Base-by-base conservation (phyloP, 805 yeast species). In the Teunomyces aglyptinius region DNA sequence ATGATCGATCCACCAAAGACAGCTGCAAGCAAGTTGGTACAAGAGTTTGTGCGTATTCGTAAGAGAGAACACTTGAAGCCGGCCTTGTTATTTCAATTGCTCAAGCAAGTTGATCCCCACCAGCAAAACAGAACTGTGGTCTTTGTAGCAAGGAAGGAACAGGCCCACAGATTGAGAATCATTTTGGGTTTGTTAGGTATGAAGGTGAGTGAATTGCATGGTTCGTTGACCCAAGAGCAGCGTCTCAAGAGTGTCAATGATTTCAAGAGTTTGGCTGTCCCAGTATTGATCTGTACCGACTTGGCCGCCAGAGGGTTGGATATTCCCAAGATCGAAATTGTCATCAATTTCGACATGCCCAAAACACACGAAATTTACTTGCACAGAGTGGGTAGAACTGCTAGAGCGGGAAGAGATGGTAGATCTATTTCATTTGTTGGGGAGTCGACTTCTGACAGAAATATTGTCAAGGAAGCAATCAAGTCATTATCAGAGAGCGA, bases 371-470 rank as follows among this genome's bases (percentile, higher is more conserved):
- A 94, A 54, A 80, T 92, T 32, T 94, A 94, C 66, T 75, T 94
- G 59, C 99, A 94, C 71, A 86, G 99, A 76, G 97, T 94, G 49
- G 99, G 99, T 70, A 88, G 99, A 78, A 94, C 98, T 46, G 99
- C 99, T 7, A 89, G 99, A 81, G 99, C 97, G 43, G 98, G 98
- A 16, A 82, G 98, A 69, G 89, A 87, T 45, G 99, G 99, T 78
- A 80, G 80, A 47, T 87, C 97, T 38, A 85, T 94, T 34, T 85
- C 97, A 2, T 83, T 94, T 67, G 99, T 94, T 11, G 97, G 98
- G 13, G 99, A 94, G 63, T 74, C 87, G 0, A 74, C 89, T n/a
- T 80, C 77, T 48, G 99, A 94, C 53, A 82, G 99, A 68, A 71
- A 77, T 41, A 89, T 94, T 56, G 98, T 94, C n/a, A 90, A 88